Percentiles rank a stretch among this genome's conserved stretches.
These are phyloP conservation scores for Kodamaea anthophila DNA, from an alignment of 1,139 yeast genomes.

Conservation along the genomic window DNA sequence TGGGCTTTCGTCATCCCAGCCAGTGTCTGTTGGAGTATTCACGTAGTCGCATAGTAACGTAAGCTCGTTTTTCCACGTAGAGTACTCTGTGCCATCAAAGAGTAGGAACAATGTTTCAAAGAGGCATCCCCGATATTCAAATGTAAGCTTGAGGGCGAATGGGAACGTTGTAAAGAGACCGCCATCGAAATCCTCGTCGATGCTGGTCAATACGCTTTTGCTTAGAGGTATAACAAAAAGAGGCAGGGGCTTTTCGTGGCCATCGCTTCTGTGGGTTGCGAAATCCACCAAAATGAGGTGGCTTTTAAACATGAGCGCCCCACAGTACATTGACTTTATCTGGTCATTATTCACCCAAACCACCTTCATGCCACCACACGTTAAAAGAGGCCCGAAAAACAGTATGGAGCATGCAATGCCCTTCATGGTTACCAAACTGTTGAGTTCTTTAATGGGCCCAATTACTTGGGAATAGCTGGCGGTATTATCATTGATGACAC, in stretches of 20 bases:
- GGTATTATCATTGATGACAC: background rate
- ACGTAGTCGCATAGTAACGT: constrained; percentile 27
- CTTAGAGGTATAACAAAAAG: constrained; percentile 46
- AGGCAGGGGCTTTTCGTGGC: constrained; percentile 34
- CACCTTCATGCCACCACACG: constrained; percentile 34
- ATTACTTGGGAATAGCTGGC: too few relatives aligned
- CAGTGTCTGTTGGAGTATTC: constrained; percentile 34
- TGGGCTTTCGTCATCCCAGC: background rate
- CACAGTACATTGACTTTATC: constrained; percentile 19
- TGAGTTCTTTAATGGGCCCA: background rate
- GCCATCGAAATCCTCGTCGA: constrained; percentile 20
- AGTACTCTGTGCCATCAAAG: constrained; percentile 26
- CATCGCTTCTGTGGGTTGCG: constrained; percentile 12
- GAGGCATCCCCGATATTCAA: constrained; percentile 35
- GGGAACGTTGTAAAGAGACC: constrained; percentile 34
- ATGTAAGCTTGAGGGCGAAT: constrained; percentile 35
- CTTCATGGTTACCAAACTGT: constrained; percentile 1
- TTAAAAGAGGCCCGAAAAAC: constrained; percentile 36
- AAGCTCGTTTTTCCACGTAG: constrained; percentile 37
- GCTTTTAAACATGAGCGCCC: constrained; percentile 45
- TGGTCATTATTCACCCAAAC: constrained; percentile 30
- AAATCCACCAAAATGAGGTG: constrained; percentile 32
- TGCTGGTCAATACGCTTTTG: constrained; percentile 21
- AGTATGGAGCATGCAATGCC: constrained; percentile 16
- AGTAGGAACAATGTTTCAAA: constrained; percentile 44